These are phyloP conservation scores for Trichoderma harzianum DNA, from an alignment of 2,329 filamentous ascomycete genomes.

Conservation along the genomic window DNA sequence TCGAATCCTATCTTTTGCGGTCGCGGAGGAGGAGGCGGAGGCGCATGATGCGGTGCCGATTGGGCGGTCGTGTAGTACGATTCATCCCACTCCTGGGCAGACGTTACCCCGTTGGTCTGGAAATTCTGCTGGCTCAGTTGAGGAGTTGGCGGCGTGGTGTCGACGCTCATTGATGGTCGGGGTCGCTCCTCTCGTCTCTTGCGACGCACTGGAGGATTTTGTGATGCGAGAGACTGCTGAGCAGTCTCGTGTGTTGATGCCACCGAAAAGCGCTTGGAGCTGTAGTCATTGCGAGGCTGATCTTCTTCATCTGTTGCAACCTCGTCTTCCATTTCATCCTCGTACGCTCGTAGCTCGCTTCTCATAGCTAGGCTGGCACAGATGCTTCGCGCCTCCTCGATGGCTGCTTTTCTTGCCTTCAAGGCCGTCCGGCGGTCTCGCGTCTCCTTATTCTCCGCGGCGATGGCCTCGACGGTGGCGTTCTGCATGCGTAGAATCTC, in stretches of 20 bases:
- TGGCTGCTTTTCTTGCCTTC: slow-evolving; percentile 47
- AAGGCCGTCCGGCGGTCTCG: slow-evolving; percentile 47
- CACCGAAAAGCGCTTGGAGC: slow-evolving; percentile 19
- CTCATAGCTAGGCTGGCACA: slow-evolving; percentile 51
- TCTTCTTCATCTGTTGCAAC: slow-evolving; percentile 32
- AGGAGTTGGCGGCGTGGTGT: slow-evolving; percentile 21
- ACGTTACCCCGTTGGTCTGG: slow-evolving; percentile 20
- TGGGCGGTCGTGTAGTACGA: slow-evolving; percentile 26
- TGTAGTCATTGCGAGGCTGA: slow-evolving; percentile 12
- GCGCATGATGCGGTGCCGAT: slow-evolving; percentile 26
- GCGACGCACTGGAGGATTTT: slow-evolving; percentile 24
- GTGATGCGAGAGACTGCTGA: slow-evolving; percentile 20
- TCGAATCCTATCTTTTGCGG: slow-evolving; percentile 37
- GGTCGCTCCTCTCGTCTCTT: slow-evolving; percentile 26
- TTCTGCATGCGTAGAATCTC: slow-evolving; percentile 47
- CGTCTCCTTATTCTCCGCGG: slow-evolving; percentile 52
- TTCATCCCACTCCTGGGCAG: slow-evolving; percentile 30
- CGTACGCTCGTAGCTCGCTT: slow-evolving; percentile 44
- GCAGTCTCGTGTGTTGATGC: slow-evolving; percentile 17
- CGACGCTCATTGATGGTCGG: slow-evolving; percentile 18
- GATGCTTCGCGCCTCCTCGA: slow-evolving; percentile 48
- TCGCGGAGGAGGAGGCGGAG: slow-evolving; percentile 37
- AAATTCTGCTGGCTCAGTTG: slow-evolving; percentile 23
- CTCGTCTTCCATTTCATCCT: slow-evolving; percentile 33
- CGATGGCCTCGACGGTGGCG: slow-evolving; percentile 46